Evolutionary conservation across 495 filamentous ascomycete genomes (phyloP).

Genomic region (Aspergillus sparsus): DNA sequence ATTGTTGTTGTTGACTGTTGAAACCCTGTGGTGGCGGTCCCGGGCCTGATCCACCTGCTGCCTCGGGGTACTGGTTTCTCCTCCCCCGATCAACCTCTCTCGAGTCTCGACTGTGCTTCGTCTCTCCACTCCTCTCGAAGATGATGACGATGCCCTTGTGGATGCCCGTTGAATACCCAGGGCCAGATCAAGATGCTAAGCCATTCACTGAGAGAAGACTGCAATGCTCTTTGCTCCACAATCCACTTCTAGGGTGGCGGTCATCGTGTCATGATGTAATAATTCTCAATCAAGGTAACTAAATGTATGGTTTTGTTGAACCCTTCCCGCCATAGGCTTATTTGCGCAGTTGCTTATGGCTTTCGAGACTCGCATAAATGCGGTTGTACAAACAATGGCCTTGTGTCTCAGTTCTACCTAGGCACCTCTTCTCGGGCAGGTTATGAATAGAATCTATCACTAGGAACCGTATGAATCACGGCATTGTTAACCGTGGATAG

Average conservation of each 20-base stretch:
- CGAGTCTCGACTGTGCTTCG: neutral
- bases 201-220: neutral
- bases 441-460: too few species aligned
- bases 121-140: neutral
- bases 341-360: too few species aligned
- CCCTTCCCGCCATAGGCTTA: too few species aligned
- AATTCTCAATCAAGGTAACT: too few species aligned
- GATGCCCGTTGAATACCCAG: neutral
- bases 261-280: too few species aligned
- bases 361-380: neutral
- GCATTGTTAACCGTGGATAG: conserved; percentile 16
- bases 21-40: conserved; percentile 2
- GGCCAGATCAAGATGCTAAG: neutral
- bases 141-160: neutral
- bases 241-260: neutral
- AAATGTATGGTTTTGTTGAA: too few species aligned
- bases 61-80: conserved; percentile 10
- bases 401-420: too few species aligned
- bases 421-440: too few species aligned
- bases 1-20: conserved; percentile 7
- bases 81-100: conserved; percentile 8
- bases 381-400: neutral
- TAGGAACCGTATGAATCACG: neutral
- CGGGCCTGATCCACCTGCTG: conserved; percentile 2
- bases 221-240: neutral